These are phyloP conservation scores for Globisporangium ultimum DNA, from an alignment of 352 stramenopile species.

Conservation along the genomic window DNA sequence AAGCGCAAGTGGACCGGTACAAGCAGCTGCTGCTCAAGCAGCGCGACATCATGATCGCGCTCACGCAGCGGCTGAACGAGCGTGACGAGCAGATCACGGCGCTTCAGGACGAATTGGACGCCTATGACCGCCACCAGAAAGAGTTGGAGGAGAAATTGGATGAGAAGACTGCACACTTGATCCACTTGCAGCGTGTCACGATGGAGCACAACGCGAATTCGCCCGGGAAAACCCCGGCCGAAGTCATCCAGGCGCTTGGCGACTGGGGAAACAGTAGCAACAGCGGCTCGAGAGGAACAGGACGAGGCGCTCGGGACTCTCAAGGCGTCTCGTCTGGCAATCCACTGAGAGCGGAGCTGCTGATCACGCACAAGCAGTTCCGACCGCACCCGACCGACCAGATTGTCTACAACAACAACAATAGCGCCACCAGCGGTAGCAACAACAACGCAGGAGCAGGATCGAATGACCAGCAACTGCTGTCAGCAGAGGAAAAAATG, in stretches of 20 bases:
- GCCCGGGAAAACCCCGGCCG: conserved; percentile 48
- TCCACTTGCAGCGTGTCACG: conserved; percentile 90
- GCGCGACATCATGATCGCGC: conserved; percentile 95
- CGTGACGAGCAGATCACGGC: conserved; percentile 94
- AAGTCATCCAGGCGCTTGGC: conserved; percentile 65
- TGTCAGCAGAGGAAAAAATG: conserved; percentile 86
- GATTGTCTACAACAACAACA: conserved; percentile 40
- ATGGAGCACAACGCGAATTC: conserved; percentile 86
- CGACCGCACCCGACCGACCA: conserved; percentile 39
- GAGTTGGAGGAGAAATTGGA: conserved; percentile 93
- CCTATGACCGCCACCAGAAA: conserved; percentile 91
- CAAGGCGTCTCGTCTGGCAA: no score
- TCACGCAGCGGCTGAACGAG: conserved; percentile 94
- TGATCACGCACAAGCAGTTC: conserved; percentile 74
- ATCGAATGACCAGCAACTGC: conserved; percentile 16
- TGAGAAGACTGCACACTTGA: conserved; percentile 92
- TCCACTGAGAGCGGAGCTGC: conserved; percentile 22
- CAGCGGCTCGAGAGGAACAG: not conserved
- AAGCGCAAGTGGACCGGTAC: conserved; percentile 94
- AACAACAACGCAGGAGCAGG: conserved; percentile 3
- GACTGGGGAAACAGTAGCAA: conserved; percentile 33
- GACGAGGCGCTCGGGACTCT: not conserved
- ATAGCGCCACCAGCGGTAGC: conserved; percentile 4
- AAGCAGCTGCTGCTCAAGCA: conserved; percentile 96
- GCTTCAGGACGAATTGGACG: conserved; percentile 94